Evolutionary conservation across 345 rosid genomes (phyloP).

Genomic region (Ceriops decandra): DNA sequence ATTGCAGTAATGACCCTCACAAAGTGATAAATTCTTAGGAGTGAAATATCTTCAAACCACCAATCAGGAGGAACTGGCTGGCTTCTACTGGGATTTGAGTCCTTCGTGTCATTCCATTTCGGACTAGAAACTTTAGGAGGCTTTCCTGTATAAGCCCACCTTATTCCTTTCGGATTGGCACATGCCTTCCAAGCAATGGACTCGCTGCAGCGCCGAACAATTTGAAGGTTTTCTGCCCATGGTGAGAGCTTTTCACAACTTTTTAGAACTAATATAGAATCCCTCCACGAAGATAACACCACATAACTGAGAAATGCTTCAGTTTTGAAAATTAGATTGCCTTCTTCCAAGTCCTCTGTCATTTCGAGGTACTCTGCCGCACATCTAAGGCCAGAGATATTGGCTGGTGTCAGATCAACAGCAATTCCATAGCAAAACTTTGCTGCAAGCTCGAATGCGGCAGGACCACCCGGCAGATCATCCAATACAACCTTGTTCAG

Average conservation of each 20-base stretch:
- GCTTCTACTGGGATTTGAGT: slow-evolving; percentile 72
- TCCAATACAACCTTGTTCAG: slow-evolving; percentile 52
- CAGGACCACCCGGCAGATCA: slow-evolving; percentile 88
- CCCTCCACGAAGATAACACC: slow-evolving; percentile 95
- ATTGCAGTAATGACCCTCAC: slow-evolving; percentile 93
- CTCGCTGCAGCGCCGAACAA: slow-evolving; percentile 89
- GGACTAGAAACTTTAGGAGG: slow-evolving; percentile 73
- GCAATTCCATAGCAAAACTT: slow-evolving; percentile 95
- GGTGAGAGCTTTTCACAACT: slow-evolving; percentile 92
- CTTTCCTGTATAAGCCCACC: slow-evolving; percentile 89
- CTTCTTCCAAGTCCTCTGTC: slow-evolving; percentile 99
- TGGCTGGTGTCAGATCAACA: slow-evolving; percentile 87
- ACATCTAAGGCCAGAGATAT: slow-evolving; percentile 84
- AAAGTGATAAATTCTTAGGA: slow-evolving; percentile 86
- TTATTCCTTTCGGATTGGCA: slow-evolving; percentile 92
- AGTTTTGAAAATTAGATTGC: slow-evolving; percentile 92
- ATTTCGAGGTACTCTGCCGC: slow-evolving; percentile 96
- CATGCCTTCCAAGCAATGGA: slow-evolving; percentile 99
- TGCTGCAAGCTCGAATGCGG: slow-evolving; percentile 84
- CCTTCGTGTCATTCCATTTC: slow-evolving; percentile 68
- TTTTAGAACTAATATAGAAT: slow-evolving; percentile 79
- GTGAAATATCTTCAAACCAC: slow-evolving; percentile 98
- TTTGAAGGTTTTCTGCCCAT: slow-evolving; percentile 97
- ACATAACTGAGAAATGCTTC: slow-evolving; percentile 98
- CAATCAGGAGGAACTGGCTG: slow-evolving; percentile 90